Percentiles rank a stretch among this genome's conserved stretches.
Conservation (phyloP, 202 grass and related monocot species). For the Schoenoplectus tabernaemontani region DNA sequence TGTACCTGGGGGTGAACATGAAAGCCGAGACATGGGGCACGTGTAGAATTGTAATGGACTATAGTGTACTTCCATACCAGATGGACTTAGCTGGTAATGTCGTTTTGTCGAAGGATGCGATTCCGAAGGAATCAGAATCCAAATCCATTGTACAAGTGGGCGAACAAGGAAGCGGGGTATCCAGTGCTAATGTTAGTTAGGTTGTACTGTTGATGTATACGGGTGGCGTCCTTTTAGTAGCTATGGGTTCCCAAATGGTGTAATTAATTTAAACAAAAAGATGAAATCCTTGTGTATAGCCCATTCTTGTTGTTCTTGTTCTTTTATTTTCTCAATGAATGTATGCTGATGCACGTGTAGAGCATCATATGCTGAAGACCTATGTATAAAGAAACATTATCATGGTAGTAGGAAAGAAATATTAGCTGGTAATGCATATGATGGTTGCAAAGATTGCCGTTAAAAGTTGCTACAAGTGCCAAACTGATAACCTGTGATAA, state of each 20-base stretch:
- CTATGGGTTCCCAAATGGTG: neutral
- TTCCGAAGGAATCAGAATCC: conserved; percentile 17
- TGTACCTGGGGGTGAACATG: conserved; percentile 69
- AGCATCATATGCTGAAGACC: neutral
- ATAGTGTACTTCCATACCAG: conserved; percentile 40
- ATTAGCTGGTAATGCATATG: neutral
- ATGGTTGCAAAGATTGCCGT: no score
- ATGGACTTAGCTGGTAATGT: conserved; percentile 61
- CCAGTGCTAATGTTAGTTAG: neutral
- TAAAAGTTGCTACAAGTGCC: no score
- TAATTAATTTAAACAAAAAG: neutral
- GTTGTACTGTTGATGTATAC: neutral
- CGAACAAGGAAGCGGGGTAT: neutral
- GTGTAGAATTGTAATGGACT: conserved; percentile 74
- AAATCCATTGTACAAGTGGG: conserved; percentile 18
- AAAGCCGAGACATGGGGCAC: conserved; percentile 58
- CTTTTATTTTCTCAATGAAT: neutral
- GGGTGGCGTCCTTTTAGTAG: neutral
- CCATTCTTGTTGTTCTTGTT: neutral
- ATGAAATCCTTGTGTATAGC: conserved; percentile 6
- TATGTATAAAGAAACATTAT: conserved; percentile 2
- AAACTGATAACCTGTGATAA: no score
- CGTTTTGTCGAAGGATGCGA: conserved; percentile 48
- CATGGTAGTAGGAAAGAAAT: neutral
- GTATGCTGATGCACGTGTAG: neutral